These are phyloP conservation scores for Pichia sp. DNA, from an alignment of 1,139 yeast genomes.

Conservation along the genomic window DNA sequence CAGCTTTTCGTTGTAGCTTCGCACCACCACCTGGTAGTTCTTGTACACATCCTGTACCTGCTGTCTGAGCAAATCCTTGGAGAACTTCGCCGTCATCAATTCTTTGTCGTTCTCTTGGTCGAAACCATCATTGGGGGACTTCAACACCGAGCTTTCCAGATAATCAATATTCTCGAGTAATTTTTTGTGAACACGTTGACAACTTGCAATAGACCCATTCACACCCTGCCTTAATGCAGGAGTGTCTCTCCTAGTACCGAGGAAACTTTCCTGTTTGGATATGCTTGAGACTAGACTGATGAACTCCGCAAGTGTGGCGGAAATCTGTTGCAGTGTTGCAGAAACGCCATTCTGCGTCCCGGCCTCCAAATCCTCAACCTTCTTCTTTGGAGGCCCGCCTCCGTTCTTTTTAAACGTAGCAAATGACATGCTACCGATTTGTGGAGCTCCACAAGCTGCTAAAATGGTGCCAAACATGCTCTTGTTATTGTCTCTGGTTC, in stretches of 20 bases:
- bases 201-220: conserved; percentile 32
- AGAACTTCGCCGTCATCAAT: conserved; percentile 29
- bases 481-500: neutral
- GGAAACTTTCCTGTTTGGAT: conserved; percentile 44
- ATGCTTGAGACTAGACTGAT: conserved; percentile 47
- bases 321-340: conserved; percentile 7
- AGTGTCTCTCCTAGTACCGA: conserved; percentile 58
- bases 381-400: neutral
- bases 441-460: neutral
- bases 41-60: conserved; percentile 42
- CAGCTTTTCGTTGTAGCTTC: conserved; percentile 37
- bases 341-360: conserved; percentile 6
- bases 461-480: neutral
- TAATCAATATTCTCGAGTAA: conserved; percentile 18
- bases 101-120: neutral
- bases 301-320: conserved; percentile 29
- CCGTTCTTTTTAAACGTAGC: conserved; percentile 1
- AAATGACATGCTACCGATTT: conserved; percentile 7
- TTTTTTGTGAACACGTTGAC: conserved; percentile 18
- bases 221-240: conserved; percentile 39
- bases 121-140: conserved; percentile 5
- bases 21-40: conserved; percentile 38
- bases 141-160: conserved; percentile 10
- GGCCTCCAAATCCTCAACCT: conserved; percentile 2
- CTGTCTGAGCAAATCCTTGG: conserved; percentile 39